phyloP scores from a whole-genome alignment of 768 basidiomycete genomes.

The Paxillus rubicundulus region DNA sequence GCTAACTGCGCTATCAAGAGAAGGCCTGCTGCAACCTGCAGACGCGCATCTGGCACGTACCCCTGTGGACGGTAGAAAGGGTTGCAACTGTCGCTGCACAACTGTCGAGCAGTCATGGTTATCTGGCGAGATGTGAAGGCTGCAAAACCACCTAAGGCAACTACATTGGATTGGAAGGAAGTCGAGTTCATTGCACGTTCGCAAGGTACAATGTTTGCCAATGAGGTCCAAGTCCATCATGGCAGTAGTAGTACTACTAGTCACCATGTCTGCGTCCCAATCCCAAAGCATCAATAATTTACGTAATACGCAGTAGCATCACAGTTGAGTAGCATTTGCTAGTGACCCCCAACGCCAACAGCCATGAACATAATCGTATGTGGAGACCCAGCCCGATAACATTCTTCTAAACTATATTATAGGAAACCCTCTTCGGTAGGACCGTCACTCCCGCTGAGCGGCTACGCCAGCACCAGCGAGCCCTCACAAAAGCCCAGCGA shows the following conservation, averaged over 20 bases:
- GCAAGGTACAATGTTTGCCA: conserved; percentile 63
- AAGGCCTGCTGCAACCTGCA: conserved; percentile 51
- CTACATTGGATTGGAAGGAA: conserved; percentile 74
- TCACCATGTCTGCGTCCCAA: too few species aligned
- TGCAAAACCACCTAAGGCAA: conserved; percentile 62
- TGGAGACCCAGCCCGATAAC: neutral
- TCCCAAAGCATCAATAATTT: neutral
- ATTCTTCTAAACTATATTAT: conserved; percentile 15
- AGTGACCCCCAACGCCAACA: conserved; percentile 17
- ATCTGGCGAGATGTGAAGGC: conserved; percentile 56
- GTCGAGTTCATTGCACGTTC: conserved; percentile 61
- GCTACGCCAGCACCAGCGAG: conserved; percentile 93
- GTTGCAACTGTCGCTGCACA: neutral
- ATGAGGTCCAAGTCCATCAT: conserved; percentile 47
- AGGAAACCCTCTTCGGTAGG: conserved; percentile 96
- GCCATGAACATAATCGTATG: conserved; percentile 78
- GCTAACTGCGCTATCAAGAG: conserved; percentile 43
- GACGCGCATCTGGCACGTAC: conserved; percentile 49
- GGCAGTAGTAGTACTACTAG: conserved; percentile 1
- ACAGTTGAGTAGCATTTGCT: conserved; percentile 11
- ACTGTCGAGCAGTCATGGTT: conserved; percentile 52
- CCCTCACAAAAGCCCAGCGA: conserved; percentile 94
- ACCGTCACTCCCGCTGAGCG: conserved; percentile 95
- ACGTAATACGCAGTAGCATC: neutral
- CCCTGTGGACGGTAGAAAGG: conserved; percentile 11